Conservation (phyloP, 306 rosid species). For the Argentina anserina region DNA sequence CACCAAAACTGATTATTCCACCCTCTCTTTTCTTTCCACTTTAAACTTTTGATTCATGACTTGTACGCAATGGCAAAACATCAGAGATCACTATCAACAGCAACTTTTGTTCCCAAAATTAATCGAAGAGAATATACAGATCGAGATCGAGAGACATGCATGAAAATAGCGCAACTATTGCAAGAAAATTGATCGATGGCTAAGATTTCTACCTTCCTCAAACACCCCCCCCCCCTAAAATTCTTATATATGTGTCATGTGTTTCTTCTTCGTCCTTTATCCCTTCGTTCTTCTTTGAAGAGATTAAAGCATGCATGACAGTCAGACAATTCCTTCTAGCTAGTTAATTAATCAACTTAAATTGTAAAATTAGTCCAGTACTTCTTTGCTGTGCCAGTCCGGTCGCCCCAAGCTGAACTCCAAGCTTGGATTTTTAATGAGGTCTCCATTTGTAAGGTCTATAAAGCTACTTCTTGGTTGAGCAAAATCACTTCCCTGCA, state of each 20-base stretch:
- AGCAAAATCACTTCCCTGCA: constrained; percentile 48
- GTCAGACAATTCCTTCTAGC: constrained; percentile 1
- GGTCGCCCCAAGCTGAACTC: constrained; percentile 71
- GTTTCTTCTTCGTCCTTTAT: not conserved
- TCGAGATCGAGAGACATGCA: constrained; percentile 25
- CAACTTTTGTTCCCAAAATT: constrained; percentile 35
- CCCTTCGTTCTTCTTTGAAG: not conserved
- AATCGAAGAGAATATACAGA: constrained; percentile 42
- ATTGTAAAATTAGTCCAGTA: constrained; percentile 24
- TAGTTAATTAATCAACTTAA: not conserved
- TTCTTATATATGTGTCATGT: not conserved
- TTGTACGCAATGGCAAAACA: constrained; percentile 41
- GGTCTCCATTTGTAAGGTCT: constrained; percentile 31
- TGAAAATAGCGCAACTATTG: constrained; percentile 22
- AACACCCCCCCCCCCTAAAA: not conserved
- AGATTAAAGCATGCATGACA: not conserved
- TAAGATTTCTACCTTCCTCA: not conserved
- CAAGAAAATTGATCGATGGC: not conserved
- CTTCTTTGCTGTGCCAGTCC: constrained; percentile 42
- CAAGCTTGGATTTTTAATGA: constrained; percentile 48
- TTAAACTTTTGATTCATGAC: constrained; percentile 44
- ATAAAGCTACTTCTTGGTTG: constrained; percentile 40
- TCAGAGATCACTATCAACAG: constrained; percentile 28
- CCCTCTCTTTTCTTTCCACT: constrained; percentile 17
- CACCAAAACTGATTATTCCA: constrained; percentile 57